A percentile compares a stretch with the other conserved stretches of the same genome.
Conservation (phyloP, 2,329 filamentous ascomycete genomes). For the Xylariales sp. region DNA sequence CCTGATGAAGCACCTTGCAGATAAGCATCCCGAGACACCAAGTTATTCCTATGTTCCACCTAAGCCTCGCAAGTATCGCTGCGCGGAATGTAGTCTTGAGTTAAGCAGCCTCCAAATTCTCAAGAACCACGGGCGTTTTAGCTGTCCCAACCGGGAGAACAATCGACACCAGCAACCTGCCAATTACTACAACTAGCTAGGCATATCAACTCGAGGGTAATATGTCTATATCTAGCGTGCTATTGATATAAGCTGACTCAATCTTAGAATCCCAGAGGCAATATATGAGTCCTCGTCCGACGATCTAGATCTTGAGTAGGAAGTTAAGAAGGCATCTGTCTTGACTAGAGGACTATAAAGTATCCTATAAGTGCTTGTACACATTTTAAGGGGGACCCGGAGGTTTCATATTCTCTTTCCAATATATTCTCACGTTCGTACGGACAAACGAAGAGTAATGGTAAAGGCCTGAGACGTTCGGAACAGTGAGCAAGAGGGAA, state of each 20-base stretch:
- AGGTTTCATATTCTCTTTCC: not conserved
- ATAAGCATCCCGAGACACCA: slow-evolving; percentile 40
- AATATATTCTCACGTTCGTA: too few species aligned
- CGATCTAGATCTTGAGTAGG: not conserved
- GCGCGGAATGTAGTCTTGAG: not conserved
- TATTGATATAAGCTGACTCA: not conserved
- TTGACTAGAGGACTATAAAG: too few species aligned
- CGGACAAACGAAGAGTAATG: too few species aligned
- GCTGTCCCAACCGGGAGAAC: too few species aligned
- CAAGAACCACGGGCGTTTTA: too few species aligned
- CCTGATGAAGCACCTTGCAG: slow-evolving; percentile 43
- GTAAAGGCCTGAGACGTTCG: too few species aligned
- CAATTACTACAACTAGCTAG: not conserved
- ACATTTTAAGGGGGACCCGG: not conserved
- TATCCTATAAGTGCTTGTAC: too few species aligned
- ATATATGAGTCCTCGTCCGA: too few species aligned
- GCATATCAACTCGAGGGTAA: not conserved
- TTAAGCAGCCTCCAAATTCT: not conserved
- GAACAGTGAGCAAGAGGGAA: not conserved
- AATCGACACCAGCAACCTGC: not conserved
- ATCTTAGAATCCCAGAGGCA: not conserved
- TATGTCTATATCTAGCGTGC: not conserved
- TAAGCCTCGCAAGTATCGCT: not conserved
- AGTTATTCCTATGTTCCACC: not conserved
- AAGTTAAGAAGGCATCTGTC: not conserved